Conservation (phyloP, 2,329 filamentous ascomycete species). For the Nigrospora sphaerica region DNA sequence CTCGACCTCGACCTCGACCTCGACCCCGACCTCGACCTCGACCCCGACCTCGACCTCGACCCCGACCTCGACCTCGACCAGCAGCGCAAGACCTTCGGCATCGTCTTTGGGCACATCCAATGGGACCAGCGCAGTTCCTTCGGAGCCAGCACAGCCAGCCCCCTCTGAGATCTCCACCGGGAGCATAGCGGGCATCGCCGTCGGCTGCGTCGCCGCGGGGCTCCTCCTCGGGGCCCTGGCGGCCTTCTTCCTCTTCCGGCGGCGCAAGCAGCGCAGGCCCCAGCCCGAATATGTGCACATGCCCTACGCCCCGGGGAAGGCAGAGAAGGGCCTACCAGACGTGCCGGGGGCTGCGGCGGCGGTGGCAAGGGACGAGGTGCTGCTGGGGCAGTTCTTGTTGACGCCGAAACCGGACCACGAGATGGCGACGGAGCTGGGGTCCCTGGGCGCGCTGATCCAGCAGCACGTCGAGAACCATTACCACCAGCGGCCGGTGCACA, state of each 20-base stretch:
- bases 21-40: background rate
- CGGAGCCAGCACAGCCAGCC: background rate
- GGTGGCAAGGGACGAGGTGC: slow-evolving; percentile 3
- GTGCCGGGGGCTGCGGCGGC: slow-evolving; percentile 3
- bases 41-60: background rate
- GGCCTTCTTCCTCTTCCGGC: slow-evolving; percentile 18
- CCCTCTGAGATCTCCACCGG: slow-evolving; percentile 5
- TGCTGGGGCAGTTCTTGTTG: slow-evolving; percentile 28
- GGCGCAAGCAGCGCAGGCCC: slow-evolving; percentile 8
- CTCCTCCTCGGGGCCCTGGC: slow-evolving; percentile 15
- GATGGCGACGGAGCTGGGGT: slow-evolving; percentile 22
- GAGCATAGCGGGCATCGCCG: slow-evolving; percentile 18
- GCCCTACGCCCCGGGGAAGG: slow-evolving; percentile 3
- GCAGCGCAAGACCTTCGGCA: background rate
- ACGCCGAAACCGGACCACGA: slow-evolving; percentile 27
- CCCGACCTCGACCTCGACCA: background rate
- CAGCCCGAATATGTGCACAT: slow-evolving; percentile 6
- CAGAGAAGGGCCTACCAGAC: slow-evolving; percentile 6
- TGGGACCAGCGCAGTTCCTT: background rate
- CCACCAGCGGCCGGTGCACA: slow-evolving; percentile 17
- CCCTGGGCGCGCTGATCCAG: slow-evolving; percentile 26
- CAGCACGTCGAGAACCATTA: slow-evolving; percentile 34
- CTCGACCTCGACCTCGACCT: background rate
- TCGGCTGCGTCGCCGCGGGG: slow-evolving; percentile 21
- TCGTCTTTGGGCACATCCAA: background rate